phyloP scores from a whole-genome alignment of 2,329 filamentous ascomycete species.

The Polytolypa hystricis region DNA sequence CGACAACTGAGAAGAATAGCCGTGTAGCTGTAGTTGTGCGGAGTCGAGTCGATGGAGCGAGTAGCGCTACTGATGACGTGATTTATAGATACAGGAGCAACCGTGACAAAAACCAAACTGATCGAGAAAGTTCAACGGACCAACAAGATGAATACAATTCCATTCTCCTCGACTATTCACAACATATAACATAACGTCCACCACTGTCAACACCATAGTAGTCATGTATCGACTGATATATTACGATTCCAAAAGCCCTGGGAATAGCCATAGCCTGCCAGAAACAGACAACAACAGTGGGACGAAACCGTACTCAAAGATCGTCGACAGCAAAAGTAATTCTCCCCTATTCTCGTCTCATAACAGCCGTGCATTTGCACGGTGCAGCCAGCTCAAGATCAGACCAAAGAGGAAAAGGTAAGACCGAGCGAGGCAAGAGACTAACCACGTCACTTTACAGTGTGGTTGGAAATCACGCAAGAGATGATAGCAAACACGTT shows the following conservation, averaged over 20 bases:
- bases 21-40: too few species aligned
- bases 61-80: too few species aligned
- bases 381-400: conserved; percentile 28
- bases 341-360: conserved; percentile 35
- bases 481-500: too few species aligned
- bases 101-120: too few species aligned
- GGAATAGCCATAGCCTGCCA: conserved; percentile 12
- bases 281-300: conserved; percentile 11
- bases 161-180: neutral
- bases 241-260: conserved; percentile 32
- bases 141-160: too few species aligned
- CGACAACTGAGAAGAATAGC: too few species aligned
- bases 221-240: conserved; percentile 35
- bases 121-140: too few species aligned
- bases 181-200: neutral
- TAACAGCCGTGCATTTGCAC: conserved; percentile 22
- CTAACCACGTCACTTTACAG: too few species aligned
- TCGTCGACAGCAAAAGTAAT: conserved; percentile 25
- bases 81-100: too few species aligned
- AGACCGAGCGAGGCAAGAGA: conserved; percentile 44
- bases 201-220: neutral
- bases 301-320: conserved; percentile 42
- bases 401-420: conserved; percentile 18
- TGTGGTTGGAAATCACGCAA: too few species aligned
- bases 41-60: too few species aligned